Evolutionary conservation across 768 basidiomycete genomes (phyloP).

Genomic region (Cystobasidium ongulense): DNA sequence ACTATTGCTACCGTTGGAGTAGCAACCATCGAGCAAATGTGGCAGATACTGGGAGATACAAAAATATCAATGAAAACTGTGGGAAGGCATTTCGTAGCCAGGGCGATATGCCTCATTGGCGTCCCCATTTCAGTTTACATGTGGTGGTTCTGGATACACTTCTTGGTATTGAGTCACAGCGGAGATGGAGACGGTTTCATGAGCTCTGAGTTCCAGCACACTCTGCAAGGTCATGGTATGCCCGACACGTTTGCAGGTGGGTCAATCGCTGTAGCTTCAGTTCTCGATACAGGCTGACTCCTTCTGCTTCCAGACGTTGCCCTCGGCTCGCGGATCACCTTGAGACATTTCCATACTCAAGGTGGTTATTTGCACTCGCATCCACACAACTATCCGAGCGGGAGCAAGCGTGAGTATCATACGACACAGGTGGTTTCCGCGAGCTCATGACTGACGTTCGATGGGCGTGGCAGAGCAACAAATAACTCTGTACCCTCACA

Average conservation of each 20-base stretch:
- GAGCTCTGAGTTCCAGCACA: slow-evolving; percentile 98
- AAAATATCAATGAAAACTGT: slow-evolving; percentile 67
- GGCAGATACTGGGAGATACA: slow-evolving; percentile 79
- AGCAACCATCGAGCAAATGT: slow-evolving; percentile 74
- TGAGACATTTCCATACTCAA: slow-evolving; percentile 91
- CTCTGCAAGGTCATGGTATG: slow-evolving; percentile 80
- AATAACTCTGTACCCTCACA: slow-evolving; percentile 95
- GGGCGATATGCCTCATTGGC: slow-evolving; percentile 79
- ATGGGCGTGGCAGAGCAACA: slow-evolving; percentile 68
- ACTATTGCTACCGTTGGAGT: slow-evolving; percentile 89
- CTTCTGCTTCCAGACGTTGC: slow-evolving; percentile 58
- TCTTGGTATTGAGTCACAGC: slow-evolving; percentile 72
- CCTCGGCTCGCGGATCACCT: slow-evolving; percentile 67
- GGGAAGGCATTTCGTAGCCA: slow-evolving; percentile 74
- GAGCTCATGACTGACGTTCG: neutral
- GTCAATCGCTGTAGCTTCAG: slow-evolving; percentile 37
- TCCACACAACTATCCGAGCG: slow-evolving; percentile 74
- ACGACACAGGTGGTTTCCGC: neutral
- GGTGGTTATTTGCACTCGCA: slow-evolving; percentile 99
- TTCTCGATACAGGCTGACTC: neutral
- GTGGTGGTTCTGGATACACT: slow-evolving; percentile 93
- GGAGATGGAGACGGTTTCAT: slow-evolving; percentile 99
- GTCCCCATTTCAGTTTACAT: slow-evolving; percentile 86
- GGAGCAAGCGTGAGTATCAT: slow-evolving; percentile 66
- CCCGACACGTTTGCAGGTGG: slow-evolving; percentile 80